phyloP scores from a whole-genome alignment of 495 filamentous ascomycete species.

The Talaromyces borbonicus region DNA sequence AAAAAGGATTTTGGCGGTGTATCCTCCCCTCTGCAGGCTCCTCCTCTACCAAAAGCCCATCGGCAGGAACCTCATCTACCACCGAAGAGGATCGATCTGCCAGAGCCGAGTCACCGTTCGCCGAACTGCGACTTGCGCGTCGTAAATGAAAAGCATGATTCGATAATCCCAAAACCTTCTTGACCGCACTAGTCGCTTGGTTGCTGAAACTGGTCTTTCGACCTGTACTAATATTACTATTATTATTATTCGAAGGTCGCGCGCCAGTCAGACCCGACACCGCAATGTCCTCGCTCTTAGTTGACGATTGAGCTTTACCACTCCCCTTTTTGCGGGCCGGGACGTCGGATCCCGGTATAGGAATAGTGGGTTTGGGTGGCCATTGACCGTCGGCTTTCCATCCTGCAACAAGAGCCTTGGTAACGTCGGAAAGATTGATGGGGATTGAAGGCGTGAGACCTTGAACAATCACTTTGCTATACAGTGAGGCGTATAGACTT shows the following conservation, averaged over 20 bases:
- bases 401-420: conserved; percentile 72
- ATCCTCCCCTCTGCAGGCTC: background rate
- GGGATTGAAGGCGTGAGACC: conserved; percentile 70
- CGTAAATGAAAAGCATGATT: conserved; percentile 34
- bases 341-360: conserved; percentile 2
- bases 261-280: conserved; percentile 4
- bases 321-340: conserved; percentile 7
- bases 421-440: conserved; percentile 74
- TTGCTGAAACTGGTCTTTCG: conserved; percentile 14
- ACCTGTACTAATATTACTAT: background rate
- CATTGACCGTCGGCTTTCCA: conserved; percentile 94
- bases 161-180: conserved; percentile 34
- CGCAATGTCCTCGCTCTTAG: conserved; percentile 9
- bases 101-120: background rate
- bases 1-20: no score
- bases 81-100: background rate
- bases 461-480: conserved; percentile 75
- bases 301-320: background rate
- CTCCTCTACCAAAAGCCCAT: conserved; percentile 1
- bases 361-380: conserved; percentile 55
- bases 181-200: conserved; percentile 32
- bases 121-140: conserved; percentile 18
- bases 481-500: conserved; percentile 68
- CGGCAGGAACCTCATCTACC: background rate
- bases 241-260: conserved; percentile 6